These are phyloP conservation scores for Hylodesmum podocarpum DNA, from an alignment of 306 rosid species.

Conservation along the genomic window DNA sequence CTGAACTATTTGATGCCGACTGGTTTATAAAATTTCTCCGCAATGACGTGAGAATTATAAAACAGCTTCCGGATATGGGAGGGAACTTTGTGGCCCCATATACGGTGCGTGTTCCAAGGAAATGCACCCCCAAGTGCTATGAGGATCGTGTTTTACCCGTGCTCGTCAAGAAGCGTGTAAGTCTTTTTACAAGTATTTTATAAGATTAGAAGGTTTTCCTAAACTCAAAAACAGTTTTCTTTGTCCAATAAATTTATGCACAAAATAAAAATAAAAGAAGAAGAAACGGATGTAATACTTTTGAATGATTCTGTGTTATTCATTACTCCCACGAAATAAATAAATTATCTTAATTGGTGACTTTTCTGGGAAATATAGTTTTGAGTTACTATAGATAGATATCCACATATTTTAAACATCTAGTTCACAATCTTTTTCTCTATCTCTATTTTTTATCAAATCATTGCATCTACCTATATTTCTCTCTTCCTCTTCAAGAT, in stretches of 20 bases:
- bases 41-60: conserved; percentile 67
- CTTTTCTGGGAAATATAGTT: neutral
- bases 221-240: neutral
- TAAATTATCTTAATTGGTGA: neutral
- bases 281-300: neutral
- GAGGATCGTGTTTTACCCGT: conserved; percentile 63
- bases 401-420: too few relatives aligned
- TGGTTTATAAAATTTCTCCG: conserved; percentile 72
- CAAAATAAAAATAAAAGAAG: too few relatives aligned
- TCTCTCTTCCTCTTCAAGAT: too few relatives aligned
- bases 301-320: neutral
- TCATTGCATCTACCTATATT: too few relatives aligned
- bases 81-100: conserved; percentile 45
- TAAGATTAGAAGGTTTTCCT: neutral
- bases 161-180: conserved; percentile 68
- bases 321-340: neutral
- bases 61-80: conserved; percentile 56
- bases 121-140: conserved; percentile 72
- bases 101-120: conserved; percentile 83
- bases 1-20: conserved; percentile 74
- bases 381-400: too few relatives aligned
- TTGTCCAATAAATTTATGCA: neutral
- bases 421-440: too few relatives aligned
- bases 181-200: conserved; percentile 27
- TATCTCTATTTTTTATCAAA: too few relatives aligned